phyloP scores from a whole-genome alignment of 2,329 filamentous ascomycete genomes.

The Cadophora sp. region DNA sequence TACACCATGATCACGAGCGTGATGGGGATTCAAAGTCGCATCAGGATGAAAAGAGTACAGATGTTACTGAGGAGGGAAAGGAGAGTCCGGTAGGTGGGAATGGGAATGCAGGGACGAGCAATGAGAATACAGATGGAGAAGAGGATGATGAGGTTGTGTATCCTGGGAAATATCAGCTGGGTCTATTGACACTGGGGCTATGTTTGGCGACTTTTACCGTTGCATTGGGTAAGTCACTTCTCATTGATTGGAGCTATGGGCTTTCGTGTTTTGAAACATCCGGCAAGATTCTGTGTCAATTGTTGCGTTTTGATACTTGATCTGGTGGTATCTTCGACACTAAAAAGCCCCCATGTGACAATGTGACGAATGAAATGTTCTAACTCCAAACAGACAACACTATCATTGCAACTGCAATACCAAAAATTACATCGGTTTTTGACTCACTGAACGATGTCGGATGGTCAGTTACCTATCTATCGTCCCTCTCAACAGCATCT shows the following conservation, averaged over 20 bases:
- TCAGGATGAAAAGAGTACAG: conserved; percentile 15
- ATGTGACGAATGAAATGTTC: not conserved
- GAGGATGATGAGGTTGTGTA: conserved; percentile 38
- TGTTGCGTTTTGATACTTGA: not conserved
- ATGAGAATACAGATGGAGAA: conserved; percentile 22
- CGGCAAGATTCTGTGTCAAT: not conserved
- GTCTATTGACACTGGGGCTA: conserved; percentile 54
- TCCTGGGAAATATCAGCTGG: conserved; percentile 39
- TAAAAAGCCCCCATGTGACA: too few species aligned
- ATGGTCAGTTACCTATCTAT: conserved; percentile 40
- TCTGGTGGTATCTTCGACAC: too few species aligned
- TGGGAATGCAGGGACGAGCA: not conserved
- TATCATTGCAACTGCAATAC: conserved; percentile 49
- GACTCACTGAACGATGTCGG: conserved; percentile 49
- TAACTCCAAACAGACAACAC: conserved; percentile 44
- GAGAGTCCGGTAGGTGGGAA: conserved; percentile 5
- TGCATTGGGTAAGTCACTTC: conserved; percentile 46
- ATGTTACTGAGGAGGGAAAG: not conserved
- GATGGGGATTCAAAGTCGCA: conserved; percentile 2
- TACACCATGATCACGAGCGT: conserved; percentile 1
- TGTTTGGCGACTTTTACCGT: conserved; percentile 56
- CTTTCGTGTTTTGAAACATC: not conserved
- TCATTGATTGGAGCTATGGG: not conserved
- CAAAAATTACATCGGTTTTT: conserved; percentile 49
- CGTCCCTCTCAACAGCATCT: not conserved